Evolutionary conservation across 257 asterid genomes (phyloP), one percentile per base, ranked within the genome.

Genomic region (Craterostigma plantagineum): DNA sequence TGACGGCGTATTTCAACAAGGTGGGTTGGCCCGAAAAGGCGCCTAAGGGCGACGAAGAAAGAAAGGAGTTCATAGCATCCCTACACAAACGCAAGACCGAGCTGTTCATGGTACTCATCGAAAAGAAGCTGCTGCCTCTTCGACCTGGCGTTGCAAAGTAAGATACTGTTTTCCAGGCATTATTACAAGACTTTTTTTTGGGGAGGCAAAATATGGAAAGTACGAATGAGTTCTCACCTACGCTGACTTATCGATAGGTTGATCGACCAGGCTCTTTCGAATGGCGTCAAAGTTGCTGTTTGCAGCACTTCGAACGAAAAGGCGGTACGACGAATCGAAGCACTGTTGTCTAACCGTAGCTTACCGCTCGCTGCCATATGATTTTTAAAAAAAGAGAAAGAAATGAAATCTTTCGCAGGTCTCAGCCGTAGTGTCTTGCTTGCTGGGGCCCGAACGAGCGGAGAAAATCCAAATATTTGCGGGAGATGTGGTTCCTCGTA

Each of bases 261-360:
- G 63, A 46, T 86, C 17, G 97, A 86, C 48, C 97, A 86, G 69
- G 97, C 97, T 52, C 65, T 81, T 16, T 75, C 59, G 34, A 76
- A 55, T 35, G 92, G 78, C 50, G 76, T 86, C 33, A 73, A 73
- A 49, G 97, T 86, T 61, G 97, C 94, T 52, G 93, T 86, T 1
- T 86, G 97, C 80, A 86, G 97, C 69, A 86, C 97, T 44, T 86
- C 97, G 35, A 86, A 86, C 63, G 97, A 86, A 73, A 86, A 86
- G 87, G 93, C 97, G 93, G 97, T 86, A 86, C 63, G 62, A 50
- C 85, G 65, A 78, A n/a, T n/a, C n/a, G n/a, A n/a, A n/a, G n/a
- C n/a, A n/a, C n/a, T n/a, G n/a, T n/a, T n/a, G n/a, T n/a, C n/a
- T n/a, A n/a, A n/a, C n/a, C n/a, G n/a, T n/a, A n/a, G n/a, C n/a